Base-by-base conservation (phyloP, 352 stramenopile genomes). In the Globisporangium takayamanum region DNA sequence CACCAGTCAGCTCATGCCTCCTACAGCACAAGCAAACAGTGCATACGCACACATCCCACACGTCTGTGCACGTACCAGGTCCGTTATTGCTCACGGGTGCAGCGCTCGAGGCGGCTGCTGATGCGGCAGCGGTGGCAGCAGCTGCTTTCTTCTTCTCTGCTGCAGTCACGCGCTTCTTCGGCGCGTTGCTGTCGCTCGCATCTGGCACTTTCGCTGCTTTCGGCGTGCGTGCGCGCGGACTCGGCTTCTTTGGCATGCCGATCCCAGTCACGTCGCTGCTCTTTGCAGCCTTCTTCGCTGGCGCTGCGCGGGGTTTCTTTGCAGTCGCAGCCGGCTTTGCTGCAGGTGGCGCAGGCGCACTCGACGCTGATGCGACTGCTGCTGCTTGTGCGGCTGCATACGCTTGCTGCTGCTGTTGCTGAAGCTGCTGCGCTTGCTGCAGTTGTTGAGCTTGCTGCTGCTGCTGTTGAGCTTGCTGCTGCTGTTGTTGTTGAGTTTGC, bases 231-330 rank as follows among this genome's bases (percentile, higher is more conserved):
- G 61, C 50, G 36, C 60, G 66, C 3, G 70, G 67, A 46, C 60
- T 78, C 46, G 68, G 57, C 47, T 78, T 78, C 49, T 73, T 73
- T 18, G 41, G 42, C 58, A 50, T 45, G 30, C 54, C 47, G 33
- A 39, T 39, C 33, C 33, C 33, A 4, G 25, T 50, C 41, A 41
- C 6, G 22, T 63, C 25, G 53, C 48, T 22, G 57, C 52, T 37
- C 60, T 74, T 70, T 46, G 62, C 73, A 36, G 56, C 59, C 53
- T 69, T 57, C 57, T 73, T 71, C 14, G 53, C 44, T 5, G 47
- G 47, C 15, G 39, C 54, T 25, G 3, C 39, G 12, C 16, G 12
- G 44, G 18, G n/a, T 22, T 49, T 55, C 54, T 26, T 28, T 26
- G 26, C 42, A 55, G 46, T 44, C 55, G 14, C 2, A n/a, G 41